Base-by-base conservation (phyloP, 2,329 filamentous ascomycete species). In the Coniochaeta pulveracea region DNA sequence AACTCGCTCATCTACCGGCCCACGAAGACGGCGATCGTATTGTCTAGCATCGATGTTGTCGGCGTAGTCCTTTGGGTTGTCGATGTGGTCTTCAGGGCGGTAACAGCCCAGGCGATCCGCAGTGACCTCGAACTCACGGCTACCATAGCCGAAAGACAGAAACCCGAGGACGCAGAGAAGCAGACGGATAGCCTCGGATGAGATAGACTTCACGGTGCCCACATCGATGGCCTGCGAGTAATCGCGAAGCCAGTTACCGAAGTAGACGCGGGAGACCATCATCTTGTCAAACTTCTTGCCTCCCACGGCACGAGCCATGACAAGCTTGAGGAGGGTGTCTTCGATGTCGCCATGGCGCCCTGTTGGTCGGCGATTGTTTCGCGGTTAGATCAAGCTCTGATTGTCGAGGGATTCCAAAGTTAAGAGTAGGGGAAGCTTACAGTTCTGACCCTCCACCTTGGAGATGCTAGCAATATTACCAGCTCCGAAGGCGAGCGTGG, bases 161-260 rank as follows among this genome's bases (percentile, higher is more conserved):
- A 95, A 95, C 11, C 85, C 85, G 26, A 95, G 69, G 28, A 95
- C 75, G 67, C 83, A 93, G 35, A 95, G 73, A 10, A 94, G 64
- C 31, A 95, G 81, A 21, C 88, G 80, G 50, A 95, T 93, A 37
- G 86, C 86, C 58, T 93, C 85, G 33, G 85, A 80, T 36, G 83
- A 89, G 41, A 95, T 86, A 47, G 80, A 74, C 63, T 94, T 94
- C 59, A 94, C 75, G 4, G 85, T 93, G 40, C 85, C 88, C 32
- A 94, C 84, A 55, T 95, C 88, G 47, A 94, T 83, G 40, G 86
- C 88, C 58, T 95, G 88, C 34, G 83, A 91, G 59, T 95, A 95
- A 58, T 95, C 88, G 38, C 72, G 75, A 21, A 94, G 73, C 88
- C 88, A 94, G 64, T 94, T 95, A 43, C 88, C 88, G 62, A 95